phyloP scores from a whole-genome alignment of 306 rosid species.

The Glycine tomentella region DNA sequence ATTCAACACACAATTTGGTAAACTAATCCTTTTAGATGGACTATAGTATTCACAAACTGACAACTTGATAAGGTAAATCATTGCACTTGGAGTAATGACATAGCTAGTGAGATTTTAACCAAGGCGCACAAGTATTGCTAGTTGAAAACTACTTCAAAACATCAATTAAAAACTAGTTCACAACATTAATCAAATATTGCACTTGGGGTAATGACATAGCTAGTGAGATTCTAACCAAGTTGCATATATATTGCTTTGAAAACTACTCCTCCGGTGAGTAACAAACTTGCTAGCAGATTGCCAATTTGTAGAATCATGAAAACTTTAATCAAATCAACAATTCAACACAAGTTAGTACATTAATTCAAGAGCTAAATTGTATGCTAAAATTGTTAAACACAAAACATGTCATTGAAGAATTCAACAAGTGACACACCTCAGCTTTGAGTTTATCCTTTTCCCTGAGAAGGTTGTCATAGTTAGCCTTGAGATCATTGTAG shows the following conservation, averaged over 20 bases:
- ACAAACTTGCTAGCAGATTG: not conserved
- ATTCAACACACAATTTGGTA: not conserved
- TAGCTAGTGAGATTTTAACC: not conserved
- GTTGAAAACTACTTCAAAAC: not conserved
- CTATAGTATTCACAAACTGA: not conserved
- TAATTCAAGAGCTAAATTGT: not conserved
- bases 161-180: no score
- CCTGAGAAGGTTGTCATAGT: constrained; percentile 59
- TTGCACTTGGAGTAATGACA: not conserved
- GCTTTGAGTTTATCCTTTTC: constrained; percentile 64
- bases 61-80: not conserved
- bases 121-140: not conserved
- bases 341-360: not conserved
- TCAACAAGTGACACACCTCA: constrained; percentile 51
- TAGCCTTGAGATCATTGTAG: constrained; percentile 59
- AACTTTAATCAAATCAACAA: not conserved
- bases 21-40: not conserved
- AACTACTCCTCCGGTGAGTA: no score
- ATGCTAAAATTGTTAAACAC: not conserved
- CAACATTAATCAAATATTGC: no score
- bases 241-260: no score
- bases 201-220: no score
- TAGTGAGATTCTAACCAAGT: no score
- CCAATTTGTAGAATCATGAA: not conserved
- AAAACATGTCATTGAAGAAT: not conserved